Conservation (phyloP, 2,329 filamentous ascomycete genomes). For the Pseudogymnoascus sp. region DNA sequence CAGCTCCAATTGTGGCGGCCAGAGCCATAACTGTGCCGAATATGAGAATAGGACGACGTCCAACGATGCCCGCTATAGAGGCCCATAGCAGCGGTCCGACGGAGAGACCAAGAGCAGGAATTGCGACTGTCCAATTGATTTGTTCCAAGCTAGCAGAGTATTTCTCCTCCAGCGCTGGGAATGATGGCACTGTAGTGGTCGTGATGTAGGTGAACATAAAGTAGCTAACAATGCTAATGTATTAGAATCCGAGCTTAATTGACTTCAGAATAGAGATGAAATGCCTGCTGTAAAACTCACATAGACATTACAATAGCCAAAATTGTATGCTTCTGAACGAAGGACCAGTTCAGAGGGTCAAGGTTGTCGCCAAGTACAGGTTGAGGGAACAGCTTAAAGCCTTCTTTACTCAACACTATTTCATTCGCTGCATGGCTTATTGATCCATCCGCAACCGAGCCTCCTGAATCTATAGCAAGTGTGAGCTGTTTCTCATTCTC, state of each 20-base stretch:
- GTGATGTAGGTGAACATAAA: conserved; percentile 53
- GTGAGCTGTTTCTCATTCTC: background rate
- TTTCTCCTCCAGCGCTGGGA: conserved; percentile 38
- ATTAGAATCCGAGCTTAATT: background rate
- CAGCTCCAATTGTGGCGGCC: conserved; percentile 23
- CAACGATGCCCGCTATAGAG: conserved; percentile 42
- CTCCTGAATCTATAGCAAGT: background rate
- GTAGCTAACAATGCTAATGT: conserved; percentile 31
- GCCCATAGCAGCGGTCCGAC: conserved; percentile 44
- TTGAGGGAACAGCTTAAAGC: background rate
- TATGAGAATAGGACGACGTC: conserved; percentile 43
- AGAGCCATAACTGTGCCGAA: conserved; percentile 31
- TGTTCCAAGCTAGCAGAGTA: conserved; percentile 38
- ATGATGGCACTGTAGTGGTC: conserved; percentile 47
- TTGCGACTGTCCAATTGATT: conserved; percentile 44
- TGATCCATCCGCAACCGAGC: background rate
- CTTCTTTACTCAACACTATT: background rate
- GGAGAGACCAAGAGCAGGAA: conserved; percentile 41
- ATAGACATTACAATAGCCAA: conserved; percentile 36
- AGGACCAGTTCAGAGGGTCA: conserved; percentile 47
- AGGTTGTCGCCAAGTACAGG: conserved; percentile 30
- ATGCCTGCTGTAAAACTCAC: background rate
- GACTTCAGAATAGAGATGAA: background rate
- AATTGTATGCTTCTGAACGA: conserved; percentile 38
- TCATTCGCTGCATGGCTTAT: background rate